Conservation (phyloP, 176 grass and related monocot genomes). For the Zoysia japonica region DNA sequence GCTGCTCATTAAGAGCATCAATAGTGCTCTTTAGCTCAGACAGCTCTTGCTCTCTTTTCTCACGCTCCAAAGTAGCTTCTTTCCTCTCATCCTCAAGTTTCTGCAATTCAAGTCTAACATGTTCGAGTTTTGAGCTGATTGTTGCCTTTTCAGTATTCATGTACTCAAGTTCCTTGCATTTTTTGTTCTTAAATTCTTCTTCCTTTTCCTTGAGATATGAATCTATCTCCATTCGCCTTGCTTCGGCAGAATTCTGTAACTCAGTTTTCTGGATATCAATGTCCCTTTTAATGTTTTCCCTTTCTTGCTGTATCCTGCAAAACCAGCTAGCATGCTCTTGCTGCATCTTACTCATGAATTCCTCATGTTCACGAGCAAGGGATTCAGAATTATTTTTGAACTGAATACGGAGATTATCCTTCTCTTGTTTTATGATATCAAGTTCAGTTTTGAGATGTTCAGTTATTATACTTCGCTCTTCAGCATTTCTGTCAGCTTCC, state of each 20-base stretch:
- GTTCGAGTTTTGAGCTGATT: constrained; percentile 58
- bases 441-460: constrained; percentile 66
- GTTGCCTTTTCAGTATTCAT: constrained; percentile 76
- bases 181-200: constrained; percentile 67
- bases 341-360: constrained; percentile 80
- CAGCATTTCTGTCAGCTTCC: constrained; percentile 61
- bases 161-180: constrained; percentile 59
- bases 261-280: constrained; percentile 74
- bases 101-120: constrained; percentile 66
- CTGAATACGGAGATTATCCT: constrained; percentile 61
- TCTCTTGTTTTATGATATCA: constrained; percentile 75
- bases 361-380: constrained; percentile 71
- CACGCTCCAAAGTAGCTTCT: constrained; percentile 62
- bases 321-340: constrained; percentile 75
- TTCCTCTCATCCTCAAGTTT: constrained; percentile 89
- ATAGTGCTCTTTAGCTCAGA: constrained; percentile 70
- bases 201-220: constrained; percentile 72
- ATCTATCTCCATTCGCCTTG: constrained; percentile 72
- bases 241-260: constrained; percentile 65
- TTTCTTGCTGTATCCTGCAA: constrained; percentile 69
- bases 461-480: constrained; percentile 60
- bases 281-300: constrained; percentile 71
- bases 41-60: constrained; percentile 72
- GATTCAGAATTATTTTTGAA: constrained; percentile 69
- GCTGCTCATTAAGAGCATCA: constrained; percentile 65